Conservation (phyloP, 441 rosid species). For the Daphne laureola region DNA sequence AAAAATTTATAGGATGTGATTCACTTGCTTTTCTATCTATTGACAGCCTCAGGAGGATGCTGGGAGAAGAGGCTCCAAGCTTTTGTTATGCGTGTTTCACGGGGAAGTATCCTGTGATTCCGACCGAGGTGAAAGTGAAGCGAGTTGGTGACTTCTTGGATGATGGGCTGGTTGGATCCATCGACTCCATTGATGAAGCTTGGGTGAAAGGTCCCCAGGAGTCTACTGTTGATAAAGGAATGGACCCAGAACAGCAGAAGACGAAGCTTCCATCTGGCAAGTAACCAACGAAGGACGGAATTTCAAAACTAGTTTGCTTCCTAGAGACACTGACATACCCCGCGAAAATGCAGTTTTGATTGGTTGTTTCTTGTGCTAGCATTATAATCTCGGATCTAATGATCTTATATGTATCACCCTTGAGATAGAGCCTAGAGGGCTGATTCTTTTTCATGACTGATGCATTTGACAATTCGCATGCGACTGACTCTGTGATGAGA, state of each 20-base stretch:
- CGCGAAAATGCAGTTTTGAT: conserved; percentile 3
- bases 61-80: conserved; percentile 42
- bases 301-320: not conserved
- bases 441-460: conserved; percentile 13
- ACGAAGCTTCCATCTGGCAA: no score
- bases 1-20: conserved; percentile 60
- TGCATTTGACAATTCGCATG: no score
- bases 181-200: conserved; percentile 63
- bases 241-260: not conserved
- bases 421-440: conserved; percentile 11
- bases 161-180: conserved; percentile 71
- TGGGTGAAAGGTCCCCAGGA: conserved; percentile 41
- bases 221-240: conserved; percentile 16
- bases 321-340: not conserved
- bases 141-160: conserved; percentile 45
- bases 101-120: conserved; percentile 69
- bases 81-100: conserved; percentile 93
- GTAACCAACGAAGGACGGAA: not conserved
- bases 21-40: conserved; percentile 75
- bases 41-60: conserved; percentile 49
- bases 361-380: not conserved
- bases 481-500: no score
- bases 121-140: conserved; percentile 44
- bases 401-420: conserved; percentile 1
- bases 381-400: conserved; percentile 1